These are phyloP conservation scores for Erodium trifolium DNA, from an alignment of 441 rosid species.

Conservation along the genomic window DNA sequence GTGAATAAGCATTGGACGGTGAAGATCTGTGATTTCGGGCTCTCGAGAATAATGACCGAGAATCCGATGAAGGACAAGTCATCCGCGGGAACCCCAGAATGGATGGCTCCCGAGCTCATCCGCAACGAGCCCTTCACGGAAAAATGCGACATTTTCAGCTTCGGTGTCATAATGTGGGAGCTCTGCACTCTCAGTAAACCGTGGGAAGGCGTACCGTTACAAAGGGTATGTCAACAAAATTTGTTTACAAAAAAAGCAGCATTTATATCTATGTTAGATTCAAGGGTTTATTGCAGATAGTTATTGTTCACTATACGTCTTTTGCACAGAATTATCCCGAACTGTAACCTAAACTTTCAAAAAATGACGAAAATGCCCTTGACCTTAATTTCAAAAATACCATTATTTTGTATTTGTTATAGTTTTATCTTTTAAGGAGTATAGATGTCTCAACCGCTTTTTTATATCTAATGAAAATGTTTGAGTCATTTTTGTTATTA, in stretches of 20 bases:
- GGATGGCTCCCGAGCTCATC: constrained; percentile 99
- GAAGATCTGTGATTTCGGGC: constrained; percentile 91
- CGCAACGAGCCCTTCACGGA: constrained; percentile 85
- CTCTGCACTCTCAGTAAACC: constrained; percentile 76
- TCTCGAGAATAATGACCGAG: constrained; percentile 69
- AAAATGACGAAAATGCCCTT: no score
- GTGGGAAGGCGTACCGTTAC: constrained; percentile 90
- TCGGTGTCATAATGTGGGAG: constrained; percentile 98
- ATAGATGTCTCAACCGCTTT: no score
- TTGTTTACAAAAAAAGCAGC: not conserved
- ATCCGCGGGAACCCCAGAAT: constrained; percentile 93
- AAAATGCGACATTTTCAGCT: constrained; percentile 89
- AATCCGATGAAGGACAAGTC: constrained; percentile 58
- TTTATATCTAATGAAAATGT: no score
- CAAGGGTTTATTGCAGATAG: no score
- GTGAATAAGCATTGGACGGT: constrained; percentile 47
- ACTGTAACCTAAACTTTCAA: no score
- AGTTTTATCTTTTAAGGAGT: no score
- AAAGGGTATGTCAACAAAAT: constrained; percentile 42
- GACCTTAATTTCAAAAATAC: no score
- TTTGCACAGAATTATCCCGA: no score
- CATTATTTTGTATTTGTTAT: no score
- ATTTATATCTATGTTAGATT: not conserved
- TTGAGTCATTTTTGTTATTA: no score
- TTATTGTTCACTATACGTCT: no score